Evolutionary conservation across 495 filamentous ascomycete genomes (phyloP).

Genomic region (Penicillium mononematosum): DNA sequence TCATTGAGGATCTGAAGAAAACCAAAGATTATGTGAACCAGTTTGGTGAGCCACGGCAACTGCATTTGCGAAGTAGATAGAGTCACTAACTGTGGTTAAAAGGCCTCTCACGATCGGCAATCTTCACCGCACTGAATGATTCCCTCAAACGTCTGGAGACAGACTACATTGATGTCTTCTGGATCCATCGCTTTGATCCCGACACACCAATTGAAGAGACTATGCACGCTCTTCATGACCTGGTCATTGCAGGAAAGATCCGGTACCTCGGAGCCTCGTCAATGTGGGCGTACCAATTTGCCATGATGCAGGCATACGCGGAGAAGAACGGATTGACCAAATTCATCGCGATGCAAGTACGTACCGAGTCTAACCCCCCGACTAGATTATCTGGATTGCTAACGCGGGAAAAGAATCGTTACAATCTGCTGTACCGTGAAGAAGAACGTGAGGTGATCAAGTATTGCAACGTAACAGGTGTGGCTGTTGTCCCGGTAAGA

Average conservation of each 20-base stretch:
- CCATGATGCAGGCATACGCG: conserved; percentile 33
- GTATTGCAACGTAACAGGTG: conserved; percentile 16
- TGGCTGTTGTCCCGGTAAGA: conserved; percentile 21
- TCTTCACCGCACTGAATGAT: conserved; percentile 61
- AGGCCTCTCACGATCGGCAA: conserved; percentile 54
- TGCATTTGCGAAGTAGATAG: not conserved
- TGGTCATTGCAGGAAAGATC: conserved; percentile 63
- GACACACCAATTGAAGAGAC: conserved; percentile 63
- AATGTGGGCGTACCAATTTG: conserved; percentile 23
- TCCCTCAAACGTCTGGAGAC: conserved; percentile 57
- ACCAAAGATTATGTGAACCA: conserved; percentile 40
- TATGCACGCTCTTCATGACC: conserved; percentile 70
- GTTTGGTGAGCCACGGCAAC: conserved; percentile 19
- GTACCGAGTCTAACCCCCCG: not conserved
- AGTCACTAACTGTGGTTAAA: not conserved
- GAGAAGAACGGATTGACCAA: conserved; percentile 60
- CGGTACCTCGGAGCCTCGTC: conserved; percentile 62
- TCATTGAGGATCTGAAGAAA: not conserved
- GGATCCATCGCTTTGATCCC: conserved; percentile 61
- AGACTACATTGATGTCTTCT: conserved; percentile 62
- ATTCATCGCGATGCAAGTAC: conserved; percentile 62
- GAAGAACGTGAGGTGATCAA: conserved; percentile 68
- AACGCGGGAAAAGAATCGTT: conserved; percentile 42
- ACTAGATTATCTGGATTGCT: not conserved
- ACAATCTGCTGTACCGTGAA: conserved; percentile 65